Base-by-base conservation (phyloP, 345 rosid genomes). In the Tarenaya hassleriana region DNA sequence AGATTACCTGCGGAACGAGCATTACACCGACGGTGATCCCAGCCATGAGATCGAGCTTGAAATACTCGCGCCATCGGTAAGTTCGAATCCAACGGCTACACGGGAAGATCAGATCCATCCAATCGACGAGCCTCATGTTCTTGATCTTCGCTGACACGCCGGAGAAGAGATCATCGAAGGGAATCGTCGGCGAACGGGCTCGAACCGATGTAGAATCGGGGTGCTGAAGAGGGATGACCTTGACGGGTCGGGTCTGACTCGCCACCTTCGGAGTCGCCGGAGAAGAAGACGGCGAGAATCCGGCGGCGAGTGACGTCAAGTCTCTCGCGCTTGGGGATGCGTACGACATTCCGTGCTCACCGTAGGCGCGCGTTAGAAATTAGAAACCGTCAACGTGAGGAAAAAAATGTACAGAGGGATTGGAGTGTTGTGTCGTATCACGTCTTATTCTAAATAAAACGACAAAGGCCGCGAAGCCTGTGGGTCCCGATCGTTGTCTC, bases 1-100 rank as follows among this genome's bases (percentile, higher is more conserved):
- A 32, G 19, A 37, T 15, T 39, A 88, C 99, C 97, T 94, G 99
- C 8, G 99, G 99, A n/a, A 94, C 95, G 33, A 94, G 97, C 99
- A 94, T 94, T 47, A 94, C 47, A 27, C 92, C 99, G 61, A 86
- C 88, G 71, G 99, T 88, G 58, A 69, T 50, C 12, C 99, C 99
- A 13, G 99, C 97, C 84, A 86, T 73, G 59, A 94, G 88, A 80
- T 94, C 99, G 48, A 70, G 57, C 78, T 80, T 90, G 8, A 86
- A 73, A 62, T 83, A 77, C 41, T 94, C 85, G 4, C 73, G 77
- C 95, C 94, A 88, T 16, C 63, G 69, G 61, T 94, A 94, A 50
- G 79, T 68, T 40, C 85, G 70, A 62, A 94, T 85, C 99, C 97
- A 94, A 13, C 94, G 87, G 68, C 10, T 75, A 48, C 99, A 94